Base-by-base conservation (phyloP, 1,284 basidiomycete genomes). In the Xerocomus amazonicus region DNA sequence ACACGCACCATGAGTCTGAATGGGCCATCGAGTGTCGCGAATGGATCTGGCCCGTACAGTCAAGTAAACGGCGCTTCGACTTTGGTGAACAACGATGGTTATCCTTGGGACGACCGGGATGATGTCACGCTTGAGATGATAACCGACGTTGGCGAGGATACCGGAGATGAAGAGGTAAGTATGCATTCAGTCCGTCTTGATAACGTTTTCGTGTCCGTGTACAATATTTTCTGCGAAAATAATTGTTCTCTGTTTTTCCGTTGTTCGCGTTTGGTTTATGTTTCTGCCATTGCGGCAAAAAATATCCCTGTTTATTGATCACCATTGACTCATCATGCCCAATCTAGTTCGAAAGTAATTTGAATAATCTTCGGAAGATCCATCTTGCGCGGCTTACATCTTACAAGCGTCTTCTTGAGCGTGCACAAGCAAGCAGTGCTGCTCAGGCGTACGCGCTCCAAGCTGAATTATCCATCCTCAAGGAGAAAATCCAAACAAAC, bases 401-500 rank as follows among this genome's bases (percentile, higher is more conserved):
- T 53, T 84, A 87, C 67, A 87, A 83, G 59, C 78, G 87, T 3
- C 74, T 90, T 1, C 75, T 90, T 9, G 87, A 90, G 59, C 83
- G 84, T 39, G 77, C 86, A 1, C 87, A 90, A 58, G 81, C 83
- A 1, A 81, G 82, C 8, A 77, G 84, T 2, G 86, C 88, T 0
- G 83, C 87, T 1, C 87, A 90, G 59, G 72, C 90, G 2, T 87
- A 90, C 57, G 87, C 88, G 0, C 70, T 90, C 3, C 87, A 90
- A 64, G 87, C 85, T 3, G 86, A 90, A 60, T 71, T 88, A 68
- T 78, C 41, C 63, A 84, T 68, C 9, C 51, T 70, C 44, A 64
- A 66, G 43, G 41, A 47, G 3, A 52, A 57, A 37, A 28, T 52
- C 4, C 53, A 53, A 32, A 42, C 45, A 16, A 51, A 42, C 26